These are phyloP conservation scores for Zasmidium citrigriseum DNA, from an alignment of 2,329 filamentous ascomycete genomes.

Conservation along the genomic window DNA sequence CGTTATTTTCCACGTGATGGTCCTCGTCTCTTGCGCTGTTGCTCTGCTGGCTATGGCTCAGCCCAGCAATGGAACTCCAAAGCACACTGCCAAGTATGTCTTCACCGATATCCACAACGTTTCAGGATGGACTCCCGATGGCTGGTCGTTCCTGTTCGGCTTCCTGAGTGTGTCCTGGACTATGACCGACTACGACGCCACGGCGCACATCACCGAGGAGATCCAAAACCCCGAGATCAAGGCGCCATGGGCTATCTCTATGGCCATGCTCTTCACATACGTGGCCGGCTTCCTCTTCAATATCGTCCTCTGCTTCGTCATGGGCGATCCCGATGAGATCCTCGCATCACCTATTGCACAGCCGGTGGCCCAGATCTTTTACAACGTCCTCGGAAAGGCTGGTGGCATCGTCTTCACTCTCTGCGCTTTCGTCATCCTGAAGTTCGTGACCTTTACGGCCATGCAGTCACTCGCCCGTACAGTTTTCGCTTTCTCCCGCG, in stretches of 20 bases:
- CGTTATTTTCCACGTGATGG: conserved; percentile 58
- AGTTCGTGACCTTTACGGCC: conserved; percentile 61
- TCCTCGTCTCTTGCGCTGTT: conserved; percentile 54
- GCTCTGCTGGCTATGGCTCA: conserved; percentile 52
- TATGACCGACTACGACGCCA: conserved; percentile 59
- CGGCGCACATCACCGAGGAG: conserved; percentile 54
- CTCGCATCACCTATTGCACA: conserved; percentile 50
- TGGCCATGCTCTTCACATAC: conserved; percentile 59
- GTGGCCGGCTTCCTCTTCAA: conserved; percentile 59
- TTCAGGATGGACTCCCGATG: conserved; percentile 57
- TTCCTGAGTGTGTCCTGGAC: conserved; percentile 62
- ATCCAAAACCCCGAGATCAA: conserved; percentile 53
- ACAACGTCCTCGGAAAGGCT: conserved; percentile 56
- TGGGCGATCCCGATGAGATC: conserved; percentile 53
- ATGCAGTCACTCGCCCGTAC: conserved; percentile 57
- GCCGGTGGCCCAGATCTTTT: conserved; percentile 59
- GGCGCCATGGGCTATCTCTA: conserved; percentile 58
- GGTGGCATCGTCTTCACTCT: conserved; percentile 58
- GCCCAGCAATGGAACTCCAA: conserved; percentile 40
- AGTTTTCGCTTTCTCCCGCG: conserved; percentile 58
- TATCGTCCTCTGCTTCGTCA: conserved; percentile 60
- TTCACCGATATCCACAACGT: conserved; percentile 56
- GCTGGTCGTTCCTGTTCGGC: conserved; percentile 62
- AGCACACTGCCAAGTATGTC: conserved; percentile 55
- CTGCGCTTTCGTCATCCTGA: conserved; percentile 54